Percentiles rank a stretch among this genome's conserved stretches.
These are phyloP conservation scores for Lathyrus tuberosus DNA, from an alignment of 306 rosid genomes.

Conservation along the genomic window DNA sequence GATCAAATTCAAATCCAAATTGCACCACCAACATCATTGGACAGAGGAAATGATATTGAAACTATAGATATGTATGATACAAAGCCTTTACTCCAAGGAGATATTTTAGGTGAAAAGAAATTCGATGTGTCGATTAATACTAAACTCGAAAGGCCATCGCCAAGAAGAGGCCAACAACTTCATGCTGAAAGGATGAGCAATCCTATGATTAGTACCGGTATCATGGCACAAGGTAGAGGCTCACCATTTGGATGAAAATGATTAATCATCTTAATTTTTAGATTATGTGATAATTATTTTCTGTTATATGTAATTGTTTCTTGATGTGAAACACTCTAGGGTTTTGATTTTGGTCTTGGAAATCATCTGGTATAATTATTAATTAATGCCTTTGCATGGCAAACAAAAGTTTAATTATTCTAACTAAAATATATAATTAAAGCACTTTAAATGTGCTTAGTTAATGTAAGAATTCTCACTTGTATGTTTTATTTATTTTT, in stretches of 20 bases:
- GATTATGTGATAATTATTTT: conserved; percentile 7
- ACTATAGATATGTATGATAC: conserved; percentile 72
- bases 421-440: conserved; percentile 45
- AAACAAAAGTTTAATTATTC: conserved; percentile 44
- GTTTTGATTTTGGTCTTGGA: conserved; percentile 52
- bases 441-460: conserved; percentile 42
- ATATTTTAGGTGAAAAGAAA: conserved; percentile 48
- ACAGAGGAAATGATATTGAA: conserved; percentile 67
- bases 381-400: conserved; percentile 68
- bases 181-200: conserved; percentile 69
- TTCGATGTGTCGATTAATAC: conserved; percentile 52
- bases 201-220: conserved; percentile 67
- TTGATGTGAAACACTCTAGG: conserved; percentile 47
- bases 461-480: conserved; percentile 46
- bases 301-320: conserved; percentile 46
- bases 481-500: conserved; percentile 3
- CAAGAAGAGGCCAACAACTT: conserved; percentile 53
- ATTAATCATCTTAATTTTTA: conserved; percentile 3
- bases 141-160: conserved; percentile 83
- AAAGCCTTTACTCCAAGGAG: conserved; percentile 62
- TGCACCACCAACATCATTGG: conserved; percentile 55
- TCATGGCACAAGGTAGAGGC: conserved; percentile 64
- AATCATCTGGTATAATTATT: conserved; percentile 43
- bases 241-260: conserved; percentile 67
- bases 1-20: conserved; percentile 67